Conservation (phyloP, 768 basidiomycete genomes). For the Chalciporus pseudorubinellus region DNA sequence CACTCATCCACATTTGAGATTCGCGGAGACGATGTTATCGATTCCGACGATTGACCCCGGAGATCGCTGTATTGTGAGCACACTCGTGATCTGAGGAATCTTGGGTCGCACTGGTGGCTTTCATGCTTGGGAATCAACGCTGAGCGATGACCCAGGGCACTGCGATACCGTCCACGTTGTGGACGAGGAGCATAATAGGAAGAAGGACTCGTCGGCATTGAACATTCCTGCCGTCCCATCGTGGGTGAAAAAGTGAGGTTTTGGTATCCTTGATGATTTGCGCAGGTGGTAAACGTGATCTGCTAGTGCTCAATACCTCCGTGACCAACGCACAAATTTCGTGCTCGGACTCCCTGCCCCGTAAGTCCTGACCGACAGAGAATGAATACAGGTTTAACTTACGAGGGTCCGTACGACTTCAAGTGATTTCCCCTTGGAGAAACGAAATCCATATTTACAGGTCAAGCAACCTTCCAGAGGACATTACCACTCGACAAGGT, state of each 20-base stretch:
- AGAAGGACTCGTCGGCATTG: constrained; percentile 51
- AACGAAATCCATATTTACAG: constrained; percentile 45
- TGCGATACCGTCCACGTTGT: constrained; percentile 58
- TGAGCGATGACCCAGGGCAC: constrained; percentile 37
- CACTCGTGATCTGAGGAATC: neutral
- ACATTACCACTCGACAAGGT: constrained; percentile 36
- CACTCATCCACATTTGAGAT: constrained; percentile 62
- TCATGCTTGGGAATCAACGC: neutral
- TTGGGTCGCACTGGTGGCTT: neutral
- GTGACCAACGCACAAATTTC: constrained; percentile 49
- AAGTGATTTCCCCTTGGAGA: constrained; percentile 53
- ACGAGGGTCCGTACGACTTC: neutral
- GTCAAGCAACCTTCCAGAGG: constrained; percentile 35
- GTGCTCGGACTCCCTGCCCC: constrained; percentile 47
- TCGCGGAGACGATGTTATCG: constrained; percentile 55
- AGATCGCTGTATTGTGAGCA: constrained; percentile 58
- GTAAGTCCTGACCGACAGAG: constrained; percentile 28
- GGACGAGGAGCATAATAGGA: constrained; percentile 46
- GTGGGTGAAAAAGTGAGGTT: constrained; percentile 45
- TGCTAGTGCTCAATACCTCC: constrained; percentile 46
- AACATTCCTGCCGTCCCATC: constrained; percentile 57
- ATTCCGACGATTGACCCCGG: constrained; percentile 60
- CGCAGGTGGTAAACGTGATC: neutral
- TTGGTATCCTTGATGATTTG: neutral
- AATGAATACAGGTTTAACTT: neutral